Evolutionary conservation across 169 alveolate species (phyloP).

Genomic region (Plasmodium gaboni): DNA sequence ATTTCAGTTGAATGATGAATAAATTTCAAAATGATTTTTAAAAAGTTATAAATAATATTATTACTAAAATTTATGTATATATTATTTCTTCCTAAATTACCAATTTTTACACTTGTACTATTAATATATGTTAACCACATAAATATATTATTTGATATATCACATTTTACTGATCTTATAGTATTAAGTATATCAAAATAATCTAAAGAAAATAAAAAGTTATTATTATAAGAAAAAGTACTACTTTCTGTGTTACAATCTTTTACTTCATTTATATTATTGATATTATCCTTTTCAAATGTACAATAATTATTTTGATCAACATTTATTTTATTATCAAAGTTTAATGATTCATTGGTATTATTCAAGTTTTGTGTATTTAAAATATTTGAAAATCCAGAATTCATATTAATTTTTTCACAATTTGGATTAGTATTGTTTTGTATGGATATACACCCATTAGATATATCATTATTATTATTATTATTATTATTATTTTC

Average conservation of each 20-base stretch:
- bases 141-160: constrained; percentile 53
- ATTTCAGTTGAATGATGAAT: constrained; percentile 40
- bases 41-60: constrained; percentile 39
- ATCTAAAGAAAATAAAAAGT: constrained; percentile 49
- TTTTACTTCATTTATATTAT: constrained; percentile 9
- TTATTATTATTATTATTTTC: neutral
- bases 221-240: constrained; percentile 40
- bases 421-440: neutral
- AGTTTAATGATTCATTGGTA: neutral
- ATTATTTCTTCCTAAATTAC: constrained; percentile 57
- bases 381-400: neutral
- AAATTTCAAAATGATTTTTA: constrained; percentile 65
- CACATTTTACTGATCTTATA: constrained; percentile 69
- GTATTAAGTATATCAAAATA: constrained; percentile 64
- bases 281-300: constrained; percentile 6
- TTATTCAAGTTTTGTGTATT: neutral
- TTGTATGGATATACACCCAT: too few relatives aligned
- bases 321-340: neutral
- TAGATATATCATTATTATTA: neutral
- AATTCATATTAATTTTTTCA: neutral
- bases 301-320: neutral
- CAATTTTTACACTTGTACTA: constrained; percentile 73
- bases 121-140: constrained; percentile 73
- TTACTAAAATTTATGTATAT: constrained; percentile 72
- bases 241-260: neutral